Conservation (phyloP, 768 basidiomycete species). For the Termitomyces sp. region DNA sequence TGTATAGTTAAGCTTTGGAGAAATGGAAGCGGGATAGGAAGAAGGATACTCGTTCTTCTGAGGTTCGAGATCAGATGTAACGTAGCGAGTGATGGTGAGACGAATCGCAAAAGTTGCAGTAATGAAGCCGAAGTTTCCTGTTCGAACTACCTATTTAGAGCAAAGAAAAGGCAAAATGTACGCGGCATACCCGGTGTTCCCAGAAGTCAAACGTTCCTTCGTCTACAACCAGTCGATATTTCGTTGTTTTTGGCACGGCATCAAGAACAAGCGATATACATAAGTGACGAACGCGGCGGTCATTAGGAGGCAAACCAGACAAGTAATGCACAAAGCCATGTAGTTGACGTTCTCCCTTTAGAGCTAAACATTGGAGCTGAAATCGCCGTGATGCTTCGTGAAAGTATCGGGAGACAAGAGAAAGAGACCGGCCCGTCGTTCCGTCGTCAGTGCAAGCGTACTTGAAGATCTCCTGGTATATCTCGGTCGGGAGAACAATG, state of each 20-base stretch:
- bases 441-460: conserved; percentile 35
- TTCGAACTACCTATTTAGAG: neutral
- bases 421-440: conserved; percentile 31
- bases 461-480: conserved; percentile 27
- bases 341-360: conserved; percentile 24
- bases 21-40: conserved; percentile 21
- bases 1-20: conserved; percentile 24
- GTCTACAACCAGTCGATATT: conserved; percentile 1
- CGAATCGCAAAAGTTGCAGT: conserved; percentile 16
- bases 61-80: conserved; percentile 24
- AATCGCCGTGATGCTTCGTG: conserved; percentile 21
- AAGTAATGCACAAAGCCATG: conserved; percentile 23
- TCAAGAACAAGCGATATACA: conserved; percentile 24
- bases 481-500: conserved; percentile 23
- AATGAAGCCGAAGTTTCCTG: conserved; percentile 15
- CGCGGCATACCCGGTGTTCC: conserved; percentile 12
- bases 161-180: neutral
- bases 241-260: conserved; percentile 2
- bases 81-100: conserved; percentile 21
- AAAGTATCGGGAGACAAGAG: conserved; percentile 31
- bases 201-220: conserved; percentile 6
- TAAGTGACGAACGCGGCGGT: conserved; percentile 26
- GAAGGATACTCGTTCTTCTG: conserved; percentile 17
- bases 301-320: conserved; percentile 15
- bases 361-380: conserved; percentile 28